Conservation (phyloP, 2,329 filamentous ascomycete genomes). For the Paecilomyces sp. region DNA sequence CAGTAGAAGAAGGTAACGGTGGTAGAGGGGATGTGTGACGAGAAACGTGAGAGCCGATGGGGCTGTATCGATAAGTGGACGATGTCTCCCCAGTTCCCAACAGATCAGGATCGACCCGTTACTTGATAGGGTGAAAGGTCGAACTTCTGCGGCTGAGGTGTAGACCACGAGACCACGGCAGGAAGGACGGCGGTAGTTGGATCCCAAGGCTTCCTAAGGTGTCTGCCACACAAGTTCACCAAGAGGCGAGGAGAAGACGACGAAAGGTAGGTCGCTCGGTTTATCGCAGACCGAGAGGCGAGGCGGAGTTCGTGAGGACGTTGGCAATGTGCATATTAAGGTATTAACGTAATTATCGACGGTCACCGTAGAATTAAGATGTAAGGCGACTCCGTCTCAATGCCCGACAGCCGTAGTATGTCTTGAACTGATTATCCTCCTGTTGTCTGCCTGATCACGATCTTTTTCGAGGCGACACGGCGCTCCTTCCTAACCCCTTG, state of each 20-base stretch:
- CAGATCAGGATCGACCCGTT: neutral
- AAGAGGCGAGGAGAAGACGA: neutral
- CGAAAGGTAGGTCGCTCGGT: neutral
- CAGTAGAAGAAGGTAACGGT: neutral
- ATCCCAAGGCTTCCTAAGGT: neutral
- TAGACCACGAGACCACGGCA: neutral
- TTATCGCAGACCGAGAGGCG: neutral
- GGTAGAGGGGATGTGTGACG: neutral
- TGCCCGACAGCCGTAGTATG: neutral
- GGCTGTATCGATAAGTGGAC: neutral
- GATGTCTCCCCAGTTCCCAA: neutral
- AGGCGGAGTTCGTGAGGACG: neutral
- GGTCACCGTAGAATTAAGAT: neutral
- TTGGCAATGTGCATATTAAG: neutral
- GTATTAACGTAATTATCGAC: neutral
- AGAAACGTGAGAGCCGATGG: neutral
- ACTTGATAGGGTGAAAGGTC: neutral
- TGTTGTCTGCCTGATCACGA: neutral
- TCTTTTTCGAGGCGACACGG: neutral
- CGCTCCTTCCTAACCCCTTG: neutral
- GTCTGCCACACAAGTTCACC: neutral
- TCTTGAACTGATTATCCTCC: neutral
- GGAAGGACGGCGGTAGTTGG: neutral
- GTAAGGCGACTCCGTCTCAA: neutral
- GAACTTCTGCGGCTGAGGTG: neutral